These are phyloP conservation scores for Crotalaria pallida DNA, from an alignment of 306 rosid genomes.

Conservation along the genomic window DNA sequence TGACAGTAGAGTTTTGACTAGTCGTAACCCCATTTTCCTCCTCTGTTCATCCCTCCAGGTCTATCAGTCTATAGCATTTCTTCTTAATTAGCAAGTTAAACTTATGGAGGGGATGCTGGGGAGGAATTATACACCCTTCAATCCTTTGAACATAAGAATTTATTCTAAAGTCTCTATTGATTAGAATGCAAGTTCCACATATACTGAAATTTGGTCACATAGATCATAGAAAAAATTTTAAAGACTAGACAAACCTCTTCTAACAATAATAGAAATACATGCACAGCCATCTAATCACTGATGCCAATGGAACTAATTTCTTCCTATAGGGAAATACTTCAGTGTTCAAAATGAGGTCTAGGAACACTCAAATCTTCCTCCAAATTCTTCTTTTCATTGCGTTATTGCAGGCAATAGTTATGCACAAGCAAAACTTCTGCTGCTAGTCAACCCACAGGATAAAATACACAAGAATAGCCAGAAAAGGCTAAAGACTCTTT, in stretches of 20 bases:
- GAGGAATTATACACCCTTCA: not conserved
- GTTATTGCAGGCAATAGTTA: not conserved
- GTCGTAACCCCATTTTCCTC: not conserved
- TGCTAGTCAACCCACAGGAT: not conserved
- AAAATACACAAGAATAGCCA: not conserved
- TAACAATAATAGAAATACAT: not conserved
- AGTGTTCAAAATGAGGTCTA: not conserved
- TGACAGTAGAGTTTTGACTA: not conserved
- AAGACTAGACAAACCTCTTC: not conserved
- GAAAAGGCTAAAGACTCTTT: not conserved
- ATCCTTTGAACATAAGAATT: not conserved
- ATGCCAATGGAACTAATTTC: not conserved
- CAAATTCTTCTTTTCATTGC: not conserved
- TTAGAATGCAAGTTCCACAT: not conserved
- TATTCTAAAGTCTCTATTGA: not conserved
- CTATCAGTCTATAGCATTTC: not conserved
- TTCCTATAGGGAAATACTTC: not conserved
- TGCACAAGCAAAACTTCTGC: not conserved
- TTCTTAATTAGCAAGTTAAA: not conserved
- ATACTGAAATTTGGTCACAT: not conserved
- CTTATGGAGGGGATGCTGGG: not conserved
- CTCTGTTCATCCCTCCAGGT: not conserved
- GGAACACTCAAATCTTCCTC: not conserved
- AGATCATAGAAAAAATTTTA: not conserved
- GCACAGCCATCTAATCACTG: not conserved